These are phyloP conservation scores for Orychophragmus violaceus DNA, from an alignment of 345 rosid genomes.

Conservation along the genomic window DNA sequence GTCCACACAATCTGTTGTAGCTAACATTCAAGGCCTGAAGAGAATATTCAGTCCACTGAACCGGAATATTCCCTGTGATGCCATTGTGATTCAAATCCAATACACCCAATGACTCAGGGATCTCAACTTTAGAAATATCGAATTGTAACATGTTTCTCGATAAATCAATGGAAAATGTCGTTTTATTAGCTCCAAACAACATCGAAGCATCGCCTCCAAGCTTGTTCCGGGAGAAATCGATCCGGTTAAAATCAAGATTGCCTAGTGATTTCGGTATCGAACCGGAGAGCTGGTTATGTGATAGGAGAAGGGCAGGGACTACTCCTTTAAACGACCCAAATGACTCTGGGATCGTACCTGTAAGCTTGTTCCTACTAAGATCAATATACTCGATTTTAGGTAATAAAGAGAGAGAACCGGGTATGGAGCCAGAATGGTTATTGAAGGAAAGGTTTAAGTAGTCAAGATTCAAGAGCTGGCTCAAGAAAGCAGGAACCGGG, in stretches of 20 bases:
- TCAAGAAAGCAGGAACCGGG: no score
- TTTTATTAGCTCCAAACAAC: slow-evolving; percentile 33
- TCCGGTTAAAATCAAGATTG: slow-evolving; percentile 31
- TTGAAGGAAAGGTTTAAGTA: no score
- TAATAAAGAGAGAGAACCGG: no score
- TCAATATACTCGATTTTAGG: no score
- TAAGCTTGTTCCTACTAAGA: no score
- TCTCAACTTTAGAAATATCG: slow-evolving; percentile 42
- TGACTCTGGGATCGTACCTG: slow-evolving; percentile 45
- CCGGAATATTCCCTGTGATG: slow-evolving; percentile 52
- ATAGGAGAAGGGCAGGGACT: slow-evolving; percentile 36
- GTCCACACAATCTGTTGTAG: slow-evolving; percentile 62
- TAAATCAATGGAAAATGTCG: slow-evolving; percentile 35
- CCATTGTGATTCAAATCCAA: slow-evolving; percentile 67
- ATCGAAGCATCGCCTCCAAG: slow-evolving; percentile 57
- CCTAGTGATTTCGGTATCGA: slow-evolving; percentile 50
- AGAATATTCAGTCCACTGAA: slow-evolving; percentile 27
- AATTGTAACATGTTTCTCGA: slow-evolving; percentile 59
- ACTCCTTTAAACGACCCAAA: slow-evolving; percentile 38
- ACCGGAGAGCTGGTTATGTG: slow-evolving; percentile 64
- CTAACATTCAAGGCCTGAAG: slow-evolving; percentile 57
- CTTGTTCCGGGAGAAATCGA: slow-evolving; percentile 59
- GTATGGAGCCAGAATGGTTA: no score
- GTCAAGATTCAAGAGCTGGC: no score
- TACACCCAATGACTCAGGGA: slow-evolving; percentile 30